Percentiles rank a stretch among this genome's conserved stretches.
Evolutionary conservation across 495 filamentous ascomycete species (phyloP).

Genomic region (Pyronema omphalodes): DNA sequence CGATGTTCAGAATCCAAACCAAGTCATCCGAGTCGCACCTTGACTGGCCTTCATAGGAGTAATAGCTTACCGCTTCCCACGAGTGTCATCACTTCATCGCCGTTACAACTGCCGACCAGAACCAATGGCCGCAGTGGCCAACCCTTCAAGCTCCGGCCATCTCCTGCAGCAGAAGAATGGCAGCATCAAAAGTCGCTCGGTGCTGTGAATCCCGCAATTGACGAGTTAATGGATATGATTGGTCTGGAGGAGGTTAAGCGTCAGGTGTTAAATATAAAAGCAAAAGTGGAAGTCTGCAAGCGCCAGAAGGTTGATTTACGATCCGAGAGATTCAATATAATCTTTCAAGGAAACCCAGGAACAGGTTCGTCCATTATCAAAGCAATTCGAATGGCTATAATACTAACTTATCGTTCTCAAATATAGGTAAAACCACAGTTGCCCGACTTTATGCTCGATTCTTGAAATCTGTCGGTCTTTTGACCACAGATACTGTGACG

Average conservation of each 20-base stretch:
- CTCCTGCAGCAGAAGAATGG: constrained; percentile 38
- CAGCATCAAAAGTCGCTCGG: constrained; percentile 37
- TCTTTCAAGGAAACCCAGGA: constrained; percentile 61
- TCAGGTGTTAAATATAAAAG: constrained; percentile 45
- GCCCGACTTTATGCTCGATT: constrained; percentile 60
- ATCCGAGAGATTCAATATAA: constrained; percentile 41
- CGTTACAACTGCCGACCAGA: too few species aligned
- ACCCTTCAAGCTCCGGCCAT: constrained; percentile 6
- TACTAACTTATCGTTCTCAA: constrained; percentile 9
- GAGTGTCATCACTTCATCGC: too few species aligned
- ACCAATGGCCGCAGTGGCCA: too few species aligned
- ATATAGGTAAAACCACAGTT: constrained; percentile 68
- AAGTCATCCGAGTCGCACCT: too few species aligned
- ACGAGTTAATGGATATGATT: constrained; percentile 50
- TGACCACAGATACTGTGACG: constrained; percentile 35
- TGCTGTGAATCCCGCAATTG: constrained; percentile 37
- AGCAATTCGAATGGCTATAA: too few species aligned
- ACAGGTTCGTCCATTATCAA: too few species aligned
- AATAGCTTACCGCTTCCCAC: too few species aligned
- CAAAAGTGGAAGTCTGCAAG: constrained; percentile 41
- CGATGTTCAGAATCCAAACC: too few species aligned
- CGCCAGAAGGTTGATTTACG: constrained; percentile 39
- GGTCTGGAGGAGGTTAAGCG: constrained; percentile 55
- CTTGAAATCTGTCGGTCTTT: constrained; percentile 39
- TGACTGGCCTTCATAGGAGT: too few species aligned